phyloP scores from a whole-genome alignment of 1,284 basidiomycete species.

The Fistulina hepatica region DNA sequence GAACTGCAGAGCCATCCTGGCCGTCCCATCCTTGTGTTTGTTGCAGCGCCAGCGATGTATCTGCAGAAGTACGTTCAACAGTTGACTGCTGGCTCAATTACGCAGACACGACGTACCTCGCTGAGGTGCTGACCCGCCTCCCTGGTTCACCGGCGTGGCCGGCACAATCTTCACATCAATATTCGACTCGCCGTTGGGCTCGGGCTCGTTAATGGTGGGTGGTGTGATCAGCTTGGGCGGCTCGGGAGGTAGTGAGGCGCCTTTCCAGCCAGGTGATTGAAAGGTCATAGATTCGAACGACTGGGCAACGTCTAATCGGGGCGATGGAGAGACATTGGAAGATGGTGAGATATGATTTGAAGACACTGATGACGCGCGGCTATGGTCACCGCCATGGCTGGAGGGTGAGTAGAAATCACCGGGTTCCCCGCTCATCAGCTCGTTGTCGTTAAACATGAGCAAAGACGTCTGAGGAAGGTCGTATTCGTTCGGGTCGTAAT shows the following conservation, averaged over 20 bases:
- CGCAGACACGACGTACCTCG: too few relatives aligned
- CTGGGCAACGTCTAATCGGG: slow-evolving; percentile 20
- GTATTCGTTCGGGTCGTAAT: slow-evolving; percentile 61
- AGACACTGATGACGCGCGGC: slow-evolving; percentile 9
- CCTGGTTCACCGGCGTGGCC: too few relatives aligned
- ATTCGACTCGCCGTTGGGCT: slow-evolving; percentile 49
- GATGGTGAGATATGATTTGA: slow-evolving; percentile 8
- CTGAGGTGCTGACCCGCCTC: too few relatives aligned
- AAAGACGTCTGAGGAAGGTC: slow-evolving; percentile 44
- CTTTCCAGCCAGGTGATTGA: slow-evolving; percentile 25
- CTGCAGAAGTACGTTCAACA: too few relatives aligned
- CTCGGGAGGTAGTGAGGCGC: too few relatives aligned
- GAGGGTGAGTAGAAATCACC: slow-evolving; percentile 19
- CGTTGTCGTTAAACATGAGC: slow-evolving; percentile 45
- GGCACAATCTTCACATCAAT: slow-evolving; percentile 63
- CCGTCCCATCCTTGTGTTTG: too few relatives aligned
- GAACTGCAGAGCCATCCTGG: too few relatives aligned
- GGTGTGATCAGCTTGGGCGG: too few relatives aligned
- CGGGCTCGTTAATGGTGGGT: slow-evolving; percentile 58
- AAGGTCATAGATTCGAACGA: slow-evolving; percentile 51
- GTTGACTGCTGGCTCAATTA: too few relatives aligned
- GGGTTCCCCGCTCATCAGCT: slow-evolving; percentile 35
- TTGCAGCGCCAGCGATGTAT: too few relatives aligned
- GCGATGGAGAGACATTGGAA: slow-evolving; percentile 9
- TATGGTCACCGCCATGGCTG: slow-evolving; percentile 8